phyloP scores from a whole-genome alignment of 1,139 yeast species.

The Lizanozyma gosingica region DNA sequence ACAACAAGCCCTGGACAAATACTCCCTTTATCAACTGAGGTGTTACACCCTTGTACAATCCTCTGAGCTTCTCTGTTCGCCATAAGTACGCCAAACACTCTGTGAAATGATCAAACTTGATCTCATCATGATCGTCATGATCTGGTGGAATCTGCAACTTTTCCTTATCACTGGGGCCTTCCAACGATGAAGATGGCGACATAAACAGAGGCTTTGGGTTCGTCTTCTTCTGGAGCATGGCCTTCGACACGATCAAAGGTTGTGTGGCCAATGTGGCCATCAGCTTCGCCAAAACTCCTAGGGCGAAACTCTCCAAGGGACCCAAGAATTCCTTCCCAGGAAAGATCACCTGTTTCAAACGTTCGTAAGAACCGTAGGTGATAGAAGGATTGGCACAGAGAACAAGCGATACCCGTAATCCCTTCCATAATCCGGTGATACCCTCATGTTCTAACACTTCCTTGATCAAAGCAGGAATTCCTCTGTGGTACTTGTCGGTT shows the following conservation, averaged over 20 bases:
- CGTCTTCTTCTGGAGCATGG: constrained; percentile 58
- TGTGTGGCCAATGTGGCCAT: constrained; percentile 76
- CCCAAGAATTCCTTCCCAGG: constrained; percentile 39
- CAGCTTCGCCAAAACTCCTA: constrained; percentile 76
- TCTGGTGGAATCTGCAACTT: constrained; percentile 9
- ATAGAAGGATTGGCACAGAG: constrained; percentile 80
- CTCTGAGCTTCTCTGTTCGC: constrained; percentile 39
- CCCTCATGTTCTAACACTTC: constrained; percentile 64
- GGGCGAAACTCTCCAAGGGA: constrained; percentile 59
- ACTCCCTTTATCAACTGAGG: constrained; percentile 82
- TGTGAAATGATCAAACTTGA: constrained; percentile 39
- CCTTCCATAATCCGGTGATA: constrained; percentile 70
- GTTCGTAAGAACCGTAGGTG: constrained; percentile 77
- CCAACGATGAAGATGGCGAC: constrained; percentile 5
- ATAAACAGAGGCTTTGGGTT: constrained; percentile 13
- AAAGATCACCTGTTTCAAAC: constrained; percentile 50
- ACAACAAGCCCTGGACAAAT: constrained; percentile 75
- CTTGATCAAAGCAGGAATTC: constrained; percentile 8
- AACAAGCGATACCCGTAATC: constrained; percentile 72
- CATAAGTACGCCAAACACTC: constrained; percentile 43
- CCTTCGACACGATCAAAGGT: constrained; percentile 80
- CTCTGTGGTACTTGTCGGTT: constrained; percentile 36
- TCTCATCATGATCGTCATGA: constrained; percentile 13
- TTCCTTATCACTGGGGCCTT: constrained; percentile 15
- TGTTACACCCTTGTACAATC: constrained; percentile 70